Conservation (phyloP, 805 yeast genomes). For the Myxozyma lipomycoides region DNA sequence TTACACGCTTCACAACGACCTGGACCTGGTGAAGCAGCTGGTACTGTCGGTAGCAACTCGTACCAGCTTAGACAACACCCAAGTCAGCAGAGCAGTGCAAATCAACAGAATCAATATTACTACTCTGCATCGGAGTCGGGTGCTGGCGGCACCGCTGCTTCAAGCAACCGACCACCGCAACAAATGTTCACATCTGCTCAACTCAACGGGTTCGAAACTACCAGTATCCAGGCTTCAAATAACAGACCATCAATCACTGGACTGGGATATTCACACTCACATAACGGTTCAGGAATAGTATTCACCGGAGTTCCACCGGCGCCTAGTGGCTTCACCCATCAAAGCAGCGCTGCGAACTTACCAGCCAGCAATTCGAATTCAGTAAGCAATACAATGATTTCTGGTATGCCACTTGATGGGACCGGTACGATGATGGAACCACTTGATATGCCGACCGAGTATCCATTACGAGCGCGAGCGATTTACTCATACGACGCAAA, state of each 20-base stretch:
- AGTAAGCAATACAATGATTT: conserved; percentile 6
- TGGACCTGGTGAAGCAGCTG: background rate
- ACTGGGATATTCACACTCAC: conserved; percentile 6
- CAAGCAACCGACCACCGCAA: conserved; percentile 13
- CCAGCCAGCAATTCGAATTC: conserved; percentile 1
- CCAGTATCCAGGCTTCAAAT: conserved; percentile 29
- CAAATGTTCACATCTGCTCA: conserved; percentile 39
- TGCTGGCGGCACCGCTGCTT: conserved; percentile 1
- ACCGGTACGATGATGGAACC: conserved; percentile 29
- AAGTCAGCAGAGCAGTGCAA: background rate
- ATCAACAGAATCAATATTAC: background rate
- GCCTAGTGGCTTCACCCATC: no score
- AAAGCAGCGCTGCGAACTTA: background rate
- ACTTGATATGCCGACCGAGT: conserved; percentile 42
- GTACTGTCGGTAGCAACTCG: conserved; percentile 1
- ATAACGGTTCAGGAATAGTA: conserved; percentile 9
- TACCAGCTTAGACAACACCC: background rate
- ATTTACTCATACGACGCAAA: conserved; percentile 83
- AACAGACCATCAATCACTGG: conserved; percentile 3
- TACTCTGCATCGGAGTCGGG: background rate
- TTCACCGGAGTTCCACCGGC: background rate
- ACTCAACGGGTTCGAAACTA: conserved; percentile 41
- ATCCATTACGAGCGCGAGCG: conserved; percentile 83
- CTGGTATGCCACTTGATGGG: conserved; percentile 12
- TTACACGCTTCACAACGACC: background rate